A percentile compares a stretch with the other conserved stretches of the same genome.
Conservation (phyloP, 495 filamentous ascomycete species). For the Aspergillus hancockii region DNA sequence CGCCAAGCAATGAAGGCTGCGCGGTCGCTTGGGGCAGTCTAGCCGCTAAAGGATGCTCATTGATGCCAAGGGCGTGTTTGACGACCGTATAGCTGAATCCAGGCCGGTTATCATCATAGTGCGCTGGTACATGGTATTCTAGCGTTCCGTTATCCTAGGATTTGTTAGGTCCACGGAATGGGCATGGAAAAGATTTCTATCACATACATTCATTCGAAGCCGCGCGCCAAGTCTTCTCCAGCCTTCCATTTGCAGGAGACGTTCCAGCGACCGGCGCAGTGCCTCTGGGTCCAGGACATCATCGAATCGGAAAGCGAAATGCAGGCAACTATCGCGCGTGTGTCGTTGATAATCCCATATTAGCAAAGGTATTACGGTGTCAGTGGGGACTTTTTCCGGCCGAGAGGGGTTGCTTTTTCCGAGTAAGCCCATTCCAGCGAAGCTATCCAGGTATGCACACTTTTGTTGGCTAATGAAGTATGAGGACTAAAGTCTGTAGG, state of each 20-base stretch:
- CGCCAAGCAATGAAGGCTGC: conserved; percentile 15
- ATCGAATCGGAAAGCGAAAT: conserved; percentile 41
- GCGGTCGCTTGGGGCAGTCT: conserved; percentile 24
- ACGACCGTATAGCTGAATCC: conserved; percentile 34
- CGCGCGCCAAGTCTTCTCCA: conserved; percentile 51
- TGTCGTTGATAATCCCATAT: background rate
- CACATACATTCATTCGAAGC: conserved; percentile 27
- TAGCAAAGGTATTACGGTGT: background rate
- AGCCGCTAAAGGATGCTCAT: conserved; percentile 32
- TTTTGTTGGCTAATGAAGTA: too few species aligned
- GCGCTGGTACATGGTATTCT: conserved; percentile 44
- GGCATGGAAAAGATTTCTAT: background rate
- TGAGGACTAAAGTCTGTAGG: too few species aligned
- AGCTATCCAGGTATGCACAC: too few species aligned
- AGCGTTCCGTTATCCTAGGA: conserved; percentile 27
- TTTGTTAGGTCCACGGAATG: background rate
- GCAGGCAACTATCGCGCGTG: background rate
- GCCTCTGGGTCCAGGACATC: conserved; percentile 47
- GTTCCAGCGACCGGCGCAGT: conserved; percentile 36
- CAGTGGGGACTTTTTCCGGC: background rate
- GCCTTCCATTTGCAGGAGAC: conserved; percentile 35
- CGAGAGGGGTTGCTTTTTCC: background rate
- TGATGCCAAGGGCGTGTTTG: conserved; percentile 22
- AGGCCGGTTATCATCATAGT: conserved; percentile 32
- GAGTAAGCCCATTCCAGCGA: too few species aligned